Evolutionary conservation across 2,329 filamentous ascomycete genomes (phyloP), one percentile per base, ranked within the genome.

Genomic region (Blastomyces gilchristii): DNA sequence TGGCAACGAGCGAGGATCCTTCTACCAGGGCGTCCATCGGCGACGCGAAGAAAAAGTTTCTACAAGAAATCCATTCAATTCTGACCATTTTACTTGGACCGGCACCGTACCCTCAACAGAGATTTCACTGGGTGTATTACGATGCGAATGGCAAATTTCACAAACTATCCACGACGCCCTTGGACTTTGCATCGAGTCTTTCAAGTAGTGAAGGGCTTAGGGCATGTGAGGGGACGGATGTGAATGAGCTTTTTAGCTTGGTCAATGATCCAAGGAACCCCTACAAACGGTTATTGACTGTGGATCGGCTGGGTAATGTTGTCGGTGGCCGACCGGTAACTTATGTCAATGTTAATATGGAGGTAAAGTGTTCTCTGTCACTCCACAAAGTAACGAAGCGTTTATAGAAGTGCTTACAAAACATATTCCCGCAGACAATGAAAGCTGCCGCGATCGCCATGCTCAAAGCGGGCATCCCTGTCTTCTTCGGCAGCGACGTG

Each of bases 401-500:
- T 47, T 2, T 28, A 2, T 28, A 49, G 39, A 16, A 31, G 31
- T 54, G n/a, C 25, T 52, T 39, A 60, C 28, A 50, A n/a, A 47
- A 22, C 18, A 25, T 41, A 14, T 18, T 49, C 12, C 16, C n/a
- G 14, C 65, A 74, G 62, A 82, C 83, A 0, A 85, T 96, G 68
- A 95, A 95, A 75, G 72, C 78, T 0, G 86, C 88, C 0, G 89
- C 87, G 68, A 84, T 95, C 58, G 80, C 83, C 39, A 94, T 91
- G 89, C 83, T 96, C 58, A 83, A 85, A 71, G 85, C 86, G 12
- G 90, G 90, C 1, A 77, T 90, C 5, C 91, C 91, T 11, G 84
- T 96, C 60, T 96, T 96, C 81, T 96, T 96, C 72, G 91, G 91
- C 63, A 88, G 84, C 60, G 91, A 96, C 70, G 91, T 96, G 0